phyloP scores from a whole-genome alignment of 768 basidiomycete species.

The Plicaturopsis crispa region DNA sequence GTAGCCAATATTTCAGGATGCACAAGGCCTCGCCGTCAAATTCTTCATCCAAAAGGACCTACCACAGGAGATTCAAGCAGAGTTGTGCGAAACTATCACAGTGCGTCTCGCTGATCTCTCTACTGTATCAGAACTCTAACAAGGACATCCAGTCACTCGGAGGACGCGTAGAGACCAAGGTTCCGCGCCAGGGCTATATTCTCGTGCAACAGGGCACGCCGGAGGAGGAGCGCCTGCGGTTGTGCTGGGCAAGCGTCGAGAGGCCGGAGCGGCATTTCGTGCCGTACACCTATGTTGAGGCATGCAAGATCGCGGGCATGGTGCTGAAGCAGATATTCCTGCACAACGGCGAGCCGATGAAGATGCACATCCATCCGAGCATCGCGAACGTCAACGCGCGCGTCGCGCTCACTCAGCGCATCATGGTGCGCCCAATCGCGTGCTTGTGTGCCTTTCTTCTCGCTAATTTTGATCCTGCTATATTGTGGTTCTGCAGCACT shows the following conservation, averaged over 20 bases:
- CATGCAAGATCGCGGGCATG: conserved; percentile 76
- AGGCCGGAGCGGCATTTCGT: conserved; percentile 74
- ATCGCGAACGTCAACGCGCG: conserved; percentile 75
- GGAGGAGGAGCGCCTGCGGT: conserved; percentile 68
- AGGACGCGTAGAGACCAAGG: conserved; percentile 70
- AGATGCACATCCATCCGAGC: conserved; percentile 76
- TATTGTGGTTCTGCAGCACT: conserved; percentile 43
- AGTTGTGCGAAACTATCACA: conserved; percentile 67
- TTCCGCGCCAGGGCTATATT: conserved; percentile 70
- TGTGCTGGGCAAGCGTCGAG: conserved; percentile 64
- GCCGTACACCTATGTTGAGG: conserved; percentile 75
- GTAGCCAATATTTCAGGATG: conserved; percentile 70
- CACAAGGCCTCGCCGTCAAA: conserved; percentile 60
- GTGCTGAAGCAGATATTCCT: conserved; percentile 71
- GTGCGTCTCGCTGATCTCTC: conserved; percentile 33
- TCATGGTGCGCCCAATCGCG: conserved; percentile 41
- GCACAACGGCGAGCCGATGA: conserved; percentile 54
- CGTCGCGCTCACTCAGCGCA: conserved; percentile 56
- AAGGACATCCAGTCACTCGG: conserved; percentile 68
- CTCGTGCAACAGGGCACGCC: conserved; percentile 59
- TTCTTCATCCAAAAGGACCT: conserved; percentile 84
- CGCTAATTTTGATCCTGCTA: conserved; percentile 1
- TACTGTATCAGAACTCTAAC: too few relatives aligned
- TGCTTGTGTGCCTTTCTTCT: conserved; percentile 6
- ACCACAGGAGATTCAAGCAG: conserved; percentile 56